Percentiles rank a stretch among this genome's conserved stretches.
Evolutionary conservation across 129 eudicot genomes (phyloP).

Genomic region (Lactuca sativa): DNA sequence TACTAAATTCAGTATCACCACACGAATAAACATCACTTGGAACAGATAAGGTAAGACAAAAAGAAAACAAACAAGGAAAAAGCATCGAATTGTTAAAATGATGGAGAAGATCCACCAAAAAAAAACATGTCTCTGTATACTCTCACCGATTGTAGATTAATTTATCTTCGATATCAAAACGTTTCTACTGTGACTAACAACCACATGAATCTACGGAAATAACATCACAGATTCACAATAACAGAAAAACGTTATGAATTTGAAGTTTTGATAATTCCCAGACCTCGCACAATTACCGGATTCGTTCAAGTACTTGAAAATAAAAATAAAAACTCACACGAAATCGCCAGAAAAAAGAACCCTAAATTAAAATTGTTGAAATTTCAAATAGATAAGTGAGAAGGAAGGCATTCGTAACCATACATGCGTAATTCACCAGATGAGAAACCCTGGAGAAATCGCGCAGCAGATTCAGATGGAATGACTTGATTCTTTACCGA

Average conservation of each 20-base stretch:
- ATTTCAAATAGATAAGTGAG: conserved; percentile 2
- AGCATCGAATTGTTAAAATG: not conserved
- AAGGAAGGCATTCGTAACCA: conserved; percentile 18
- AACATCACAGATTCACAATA: not conserved
- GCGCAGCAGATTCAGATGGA: conserved; percentile 27
- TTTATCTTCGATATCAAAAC: not conserved
- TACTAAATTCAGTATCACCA: not conserved
- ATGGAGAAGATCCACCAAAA: conserved; percentile 2
- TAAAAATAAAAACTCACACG: not conserved
- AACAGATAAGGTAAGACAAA: not conserved
- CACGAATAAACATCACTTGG: not conserved
- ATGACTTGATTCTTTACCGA: conserved; percentile 12
- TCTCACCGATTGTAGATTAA: not conserved
- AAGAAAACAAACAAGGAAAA: not conserved
- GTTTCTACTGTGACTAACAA: not conserved
- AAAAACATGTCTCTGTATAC: not conserved
- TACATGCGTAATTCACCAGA: conserved; percentile 25
- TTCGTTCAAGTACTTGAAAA: not conserved
- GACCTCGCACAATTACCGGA: not conserved
- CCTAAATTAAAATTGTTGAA: conserved; percentile 9
- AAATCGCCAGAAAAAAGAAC: not conserved
- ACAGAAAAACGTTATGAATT: not conserved
- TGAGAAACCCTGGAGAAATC: conserved; percentile 20
- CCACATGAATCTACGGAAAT: conserved; percentile 5
- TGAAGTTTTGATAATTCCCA: not conserved